Evolutionary conservation across 768 basidiomycete genomes (phyloP).

Genomic region (Xanthoconium purpureum): DNA sequence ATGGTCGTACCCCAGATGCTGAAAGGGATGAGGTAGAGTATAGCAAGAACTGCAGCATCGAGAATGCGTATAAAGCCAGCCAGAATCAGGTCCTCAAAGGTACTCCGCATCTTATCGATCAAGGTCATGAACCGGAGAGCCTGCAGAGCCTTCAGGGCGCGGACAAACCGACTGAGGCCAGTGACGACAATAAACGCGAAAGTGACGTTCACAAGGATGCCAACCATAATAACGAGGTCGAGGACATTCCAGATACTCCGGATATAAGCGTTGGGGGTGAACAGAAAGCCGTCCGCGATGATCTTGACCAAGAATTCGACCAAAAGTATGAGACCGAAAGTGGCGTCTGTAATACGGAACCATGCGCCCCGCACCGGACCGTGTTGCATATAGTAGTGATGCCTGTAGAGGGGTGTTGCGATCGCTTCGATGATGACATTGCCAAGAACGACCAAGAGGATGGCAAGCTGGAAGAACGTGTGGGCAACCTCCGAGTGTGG

Average conservation of each 20-base stretch:
- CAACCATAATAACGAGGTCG: constrained; percentile 81
- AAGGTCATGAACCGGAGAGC: constrained; percentile 89
- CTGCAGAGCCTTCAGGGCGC: constrained; percentile 83
- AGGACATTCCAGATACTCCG: constrained; percentile 90
- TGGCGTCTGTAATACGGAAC: constrained; percentile 81
- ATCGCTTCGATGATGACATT: constrained; percentile 80
- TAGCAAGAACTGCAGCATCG: constrained; percentile 85
- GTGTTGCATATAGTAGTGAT: constrained; percentile 57
- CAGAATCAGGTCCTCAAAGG: constrained; percentile 84
- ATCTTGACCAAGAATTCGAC: constrained; percentile 87
- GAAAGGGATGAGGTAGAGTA: constrained; percentile 89
- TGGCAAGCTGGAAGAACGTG: constrained; percentile 67
- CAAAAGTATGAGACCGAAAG: constrained; percentile 68
- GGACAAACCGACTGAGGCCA: constrained; percentile 76
- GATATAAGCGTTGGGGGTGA: constrained; percentile 89
- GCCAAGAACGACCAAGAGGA: constrained; percentile 74
- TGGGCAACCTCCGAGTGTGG: constrained; percentile 62
- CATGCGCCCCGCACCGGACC: constrained; percentile 69
- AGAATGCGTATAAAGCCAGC: constrained; percentile 81
- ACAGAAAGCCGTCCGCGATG: constrained; percentile 87
- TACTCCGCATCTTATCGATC: constrained; percentile 79
- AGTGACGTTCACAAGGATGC: constrained; percentile 70
- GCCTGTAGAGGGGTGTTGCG: constrained; percentile 83
- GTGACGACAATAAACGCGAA: constrained; percentile 73
- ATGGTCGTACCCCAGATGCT: constrained; percentile 94